Conservation (phyloP, 2,329 filamentous ascomycete genomes). For the Scedosporium dehoogii region DNA sequence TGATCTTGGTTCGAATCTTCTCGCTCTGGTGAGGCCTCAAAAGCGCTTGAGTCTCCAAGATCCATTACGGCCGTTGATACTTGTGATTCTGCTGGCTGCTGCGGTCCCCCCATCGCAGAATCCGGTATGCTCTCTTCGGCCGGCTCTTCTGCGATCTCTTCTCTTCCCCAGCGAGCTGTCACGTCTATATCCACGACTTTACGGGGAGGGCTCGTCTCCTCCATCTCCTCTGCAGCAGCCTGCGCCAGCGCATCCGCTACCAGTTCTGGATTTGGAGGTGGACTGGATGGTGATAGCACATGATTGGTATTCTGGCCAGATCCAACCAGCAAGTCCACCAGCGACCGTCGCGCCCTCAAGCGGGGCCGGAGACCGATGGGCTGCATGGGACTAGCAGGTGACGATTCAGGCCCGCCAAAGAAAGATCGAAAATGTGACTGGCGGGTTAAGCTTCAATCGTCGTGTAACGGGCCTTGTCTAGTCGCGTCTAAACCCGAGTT, state of each 20-base stretch:
- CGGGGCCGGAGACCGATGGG: conserved; percentile 4
- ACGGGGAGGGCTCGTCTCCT: no score
- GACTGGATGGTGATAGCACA: neutral
- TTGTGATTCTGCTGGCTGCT: neutral
- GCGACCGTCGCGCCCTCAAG: conserved; percentile 3
- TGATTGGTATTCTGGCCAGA: neutral
- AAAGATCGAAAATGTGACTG: neutral
- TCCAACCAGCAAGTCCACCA: conserved; percentile 5
- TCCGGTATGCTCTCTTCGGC: neutral
- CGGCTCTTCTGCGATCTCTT: neutral
- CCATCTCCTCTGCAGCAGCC: neutral
- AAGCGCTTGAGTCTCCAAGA: neutral
- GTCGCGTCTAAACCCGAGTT: neutral
- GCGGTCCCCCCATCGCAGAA: neutral
- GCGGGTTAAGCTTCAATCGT: neutral
- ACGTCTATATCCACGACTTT: neutral
- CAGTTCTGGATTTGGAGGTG: neutral
- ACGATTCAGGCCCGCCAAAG: neutral
- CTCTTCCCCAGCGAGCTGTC: neutral
- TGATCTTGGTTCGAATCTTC: no score
- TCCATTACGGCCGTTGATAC: neutral
- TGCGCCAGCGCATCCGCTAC: neutral
- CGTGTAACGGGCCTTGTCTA: neutral
- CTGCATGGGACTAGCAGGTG: neutral
- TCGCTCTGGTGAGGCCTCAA: neutral